Evolutionary conservation across 306 rosid genomes (phyloP), one percentile per base, ranked within the genome.

Genomic region (Notholithocarpus densiflorus): DNA sequence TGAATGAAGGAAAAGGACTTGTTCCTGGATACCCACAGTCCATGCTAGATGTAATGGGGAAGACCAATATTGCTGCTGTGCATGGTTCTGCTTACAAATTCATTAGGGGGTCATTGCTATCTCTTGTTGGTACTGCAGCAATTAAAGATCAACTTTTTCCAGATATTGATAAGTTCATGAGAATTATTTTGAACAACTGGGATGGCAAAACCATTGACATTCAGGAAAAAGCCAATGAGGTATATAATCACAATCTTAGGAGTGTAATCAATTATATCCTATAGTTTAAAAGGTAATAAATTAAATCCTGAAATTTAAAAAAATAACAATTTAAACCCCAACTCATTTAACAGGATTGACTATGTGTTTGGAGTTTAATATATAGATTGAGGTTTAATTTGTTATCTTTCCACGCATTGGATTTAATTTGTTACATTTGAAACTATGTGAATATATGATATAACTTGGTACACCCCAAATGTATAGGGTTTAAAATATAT

Each of bases 11-110:
- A 32, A 89, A 89, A 23, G 98, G 98, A 5, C 82, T 93, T 3
- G 84, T 89, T 81, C 93, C 94, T 26, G 98, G 98, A 7, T 91
- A 91, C 86, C 98, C 98, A 1, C 89, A 82, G 27, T 91, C 98
- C 56, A 91, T 88, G 98, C 77, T 86, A 43, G 91, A 85, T n/a
- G 83, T 89, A 2, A 19, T 91, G n/a, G 97, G 97, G 3, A 76
- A 77, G 40, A 54, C 76, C 40, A 93, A 93, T 82, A 88, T 91
- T 76, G 91, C 98, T 52, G 91, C 93, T 37, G 98, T 91, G 53
- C 90, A 93, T 82, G 98, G 96, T 79, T 71, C 85, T 68, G 52
- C 82, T 1, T 97, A 91, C 77, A 93, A 84, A 81, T 83, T 81
- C 68, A 85, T 91, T 73, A 83, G 98, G 82, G 91, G 89, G 0